Base-by-base conservation (phyloP, 2,329 filamentous ascomycete genomes). In the Alternaria postmessia region DNA sequence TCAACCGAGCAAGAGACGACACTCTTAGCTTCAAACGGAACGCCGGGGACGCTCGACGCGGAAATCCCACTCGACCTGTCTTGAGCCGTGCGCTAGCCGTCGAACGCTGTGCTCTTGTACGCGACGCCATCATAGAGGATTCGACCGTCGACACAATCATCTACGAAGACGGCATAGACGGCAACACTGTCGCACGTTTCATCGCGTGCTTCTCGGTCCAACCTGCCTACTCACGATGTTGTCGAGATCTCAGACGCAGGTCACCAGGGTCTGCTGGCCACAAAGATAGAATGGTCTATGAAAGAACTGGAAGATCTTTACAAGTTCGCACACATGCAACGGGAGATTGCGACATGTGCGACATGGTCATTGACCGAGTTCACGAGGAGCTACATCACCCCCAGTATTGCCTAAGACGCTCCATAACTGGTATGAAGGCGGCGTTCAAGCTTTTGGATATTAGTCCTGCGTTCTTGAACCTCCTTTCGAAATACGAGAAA, bases 271-370 rank as follows among this genome's bases (percentile, higher is more conserved):
- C 14, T 49, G 0, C 24, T 11, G 16, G 12, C 44, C 6, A 51
- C 28, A 30, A 18, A 38, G 22, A 56, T 55, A 20, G 41, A 60
- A 9, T 56, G 57, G 52, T 46, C 26, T 4, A 55, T 56, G 9
- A 12, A 28, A 4, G 20, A 60, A n/a, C 16, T 60, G 8, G 12
- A 44, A 44, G 46, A 51, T 20, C 39, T 56, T 5, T 60, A 60
- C 22, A 30, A 24, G 18, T 51, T 60, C 39, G 28, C 57, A 12
- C 38, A 42, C 38, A 42, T 20, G 22, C 36, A 5, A 39, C 43
- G 22, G 51, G 20, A 32, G 41, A 51, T 11, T 14, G 8, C 24
- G 22, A 24, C 22, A 0, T 24, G 22, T 24, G 22, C 22, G 22
- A 24, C 22, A 24, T 24, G 5, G 22, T 24, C 22, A 24, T 24